These are phyloP conservation scores for Citrus glauca DNA, from an alignment of 345 rosid genomes.

Conservation along the genomic window DNA sequence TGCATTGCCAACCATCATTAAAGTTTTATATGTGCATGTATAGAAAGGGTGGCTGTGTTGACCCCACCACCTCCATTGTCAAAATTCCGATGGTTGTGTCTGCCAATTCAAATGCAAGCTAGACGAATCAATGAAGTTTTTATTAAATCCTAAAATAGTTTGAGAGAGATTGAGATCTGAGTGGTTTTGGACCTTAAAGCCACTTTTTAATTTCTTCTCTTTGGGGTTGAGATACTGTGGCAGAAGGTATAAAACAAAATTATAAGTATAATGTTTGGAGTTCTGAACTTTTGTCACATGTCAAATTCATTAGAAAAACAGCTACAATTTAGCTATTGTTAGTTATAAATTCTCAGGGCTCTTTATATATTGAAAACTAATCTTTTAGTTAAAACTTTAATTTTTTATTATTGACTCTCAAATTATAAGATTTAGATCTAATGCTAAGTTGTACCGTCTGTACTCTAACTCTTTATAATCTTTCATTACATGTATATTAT, in stretches of 20 bases:
- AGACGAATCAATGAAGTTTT: conserved; percentile 19
- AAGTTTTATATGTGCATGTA: background rate
- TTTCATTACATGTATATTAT: too few species aligned
- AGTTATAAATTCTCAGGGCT: too few species aligned
- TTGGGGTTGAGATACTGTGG: background rate
- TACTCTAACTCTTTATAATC: too few species aligned
- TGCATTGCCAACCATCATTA: conserved; percentile 11
- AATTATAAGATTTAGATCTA: too few species aligned
- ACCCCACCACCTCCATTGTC: conserved; percentile 24
- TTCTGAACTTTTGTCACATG: background rate
- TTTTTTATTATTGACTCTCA: too few species aligned
- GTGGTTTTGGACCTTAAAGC: background rate
- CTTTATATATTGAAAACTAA: too few species aligned
- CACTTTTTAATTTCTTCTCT: background rate
- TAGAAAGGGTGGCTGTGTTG: conserved; percentile 13
- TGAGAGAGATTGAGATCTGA: background rate
- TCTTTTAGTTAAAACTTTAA: too few species aligned
- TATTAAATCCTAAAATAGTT: background rate
- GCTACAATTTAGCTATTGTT: too few species aligned
- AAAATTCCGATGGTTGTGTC: conserved; percentile 22
- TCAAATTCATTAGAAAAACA: too few species aligned
- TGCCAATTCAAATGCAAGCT: conserved; percentile 21
- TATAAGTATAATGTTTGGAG: too few species aligned
- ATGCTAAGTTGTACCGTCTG: too few species aligned
- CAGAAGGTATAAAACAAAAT: too few species aligned